These are phyloP conservation scores for Pleurotus cornucopiae DNA, from an alignment of 768 basidiomycete genomes.

Conservation along the genomic window DNA sequence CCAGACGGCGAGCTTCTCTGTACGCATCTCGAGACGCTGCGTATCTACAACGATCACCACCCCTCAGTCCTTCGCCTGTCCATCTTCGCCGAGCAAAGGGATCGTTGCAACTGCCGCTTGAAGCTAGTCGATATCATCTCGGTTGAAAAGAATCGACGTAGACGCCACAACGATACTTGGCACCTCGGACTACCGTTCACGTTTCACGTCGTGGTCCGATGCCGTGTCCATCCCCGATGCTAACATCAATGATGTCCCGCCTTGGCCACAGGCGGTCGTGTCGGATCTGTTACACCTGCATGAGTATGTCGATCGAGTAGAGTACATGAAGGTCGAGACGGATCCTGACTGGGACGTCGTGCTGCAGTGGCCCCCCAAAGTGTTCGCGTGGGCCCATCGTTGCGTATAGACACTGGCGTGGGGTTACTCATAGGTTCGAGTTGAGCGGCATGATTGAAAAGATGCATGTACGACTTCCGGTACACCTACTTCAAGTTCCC, in stretches of 20 bases:
- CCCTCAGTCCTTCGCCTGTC: slow-evolving; percentile 4
- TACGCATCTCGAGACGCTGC: background rate
- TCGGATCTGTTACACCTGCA: background rate
- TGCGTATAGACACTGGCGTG: no score
- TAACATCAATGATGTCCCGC: background rate
- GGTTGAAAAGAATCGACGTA: background rate
- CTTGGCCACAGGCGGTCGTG: slow-evolving; percentile 1
- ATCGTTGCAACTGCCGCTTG: background rate
- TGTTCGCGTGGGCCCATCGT: background rate
- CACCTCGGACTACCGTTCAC: background rate
- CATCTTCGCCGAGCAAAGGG: slow-evolving; percentile 2
- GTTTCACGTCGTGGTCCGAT: background rate
- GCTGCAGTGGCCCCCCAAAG: background rate
- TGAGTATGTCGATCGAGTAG: slow-evolving; percentile 6
- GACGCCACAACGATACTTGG: no score
- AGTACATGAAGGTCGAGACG: background rate
- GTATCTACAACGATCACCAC: slow-evolving; percentile 1
- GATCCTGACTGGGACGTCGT: background rate
- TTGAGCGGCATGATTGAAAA: no score
- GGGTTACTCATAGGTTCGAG: no score
- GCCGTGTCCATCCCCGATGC: background rate
- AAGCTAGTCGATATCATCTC: slow-evolving; percentile 5
- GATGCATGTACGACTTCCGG: no score
- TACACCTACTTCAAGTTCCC: no score
- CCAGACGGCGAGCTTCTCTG: slow-evolving; percentile 2